Evolutionary conservation across 2,329 filamentous ascomycete genomes (phyloP), one percentile per base, ranked within the genome.

Genomic region (Stylonectria norvegica): DNA sequence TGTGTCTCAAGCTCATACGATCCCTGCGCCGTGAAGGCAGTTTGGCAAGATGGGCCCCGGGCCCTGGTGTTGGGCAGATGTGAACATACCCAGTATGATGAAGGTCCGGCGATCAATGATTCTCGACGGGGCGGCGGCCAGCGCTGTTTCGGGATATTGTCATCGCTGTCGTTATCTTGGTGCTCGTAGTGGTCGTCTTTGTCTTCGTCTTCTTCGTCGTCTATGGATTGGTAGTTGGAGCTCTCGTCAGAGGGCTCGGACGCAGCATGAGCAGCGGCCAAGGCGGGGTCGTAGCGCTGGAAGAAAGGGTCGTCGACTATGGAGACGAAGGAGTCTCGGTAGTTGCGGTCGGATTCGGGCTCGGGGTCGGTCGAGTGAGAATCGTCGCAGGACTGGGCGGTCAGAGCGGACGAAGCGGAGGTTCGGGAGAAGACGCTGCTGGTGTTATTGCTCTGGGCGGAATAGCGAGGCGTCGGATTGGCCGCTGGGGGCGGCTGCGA

Each of bases 241-340:
- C 53, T 52, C 20, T 48, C 49, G 40, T 54, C 50, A 27, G 50
- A 55, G 41, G 53, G 39, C 34, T 50, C 55, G 36, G 55, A 55
- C 25, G 53, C 52, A 18, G 43, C 44, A 44, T 56, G 48, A 16
- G 54, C 48, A 46, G 59, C 52, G 38, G 53, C 45, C 39, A 57
- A 48, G 20, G 22, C 8, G 30, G 50, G 51, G 57, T 71, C 62
- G 49, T 71, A 70, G 48, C 66, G 68, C 52, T 70, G 68, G 61
- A 76, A 74, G 58, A 78, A 76, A 20, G 72, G 72, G 49, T 78
- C 74, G 67, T 79, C 72, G 55, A 75, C 63, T 45, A 78, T 73
- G 43, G 73, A 77, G 36, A 67, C 59, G 48, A 77, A 62, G 14
- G 75, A 79, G 51, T 73, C 70, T 45, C 72, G 67, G 52, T 62